Base-by-base conservation (phyloP, 345 rosid genomes). In the Ricinus communis region DNA sequence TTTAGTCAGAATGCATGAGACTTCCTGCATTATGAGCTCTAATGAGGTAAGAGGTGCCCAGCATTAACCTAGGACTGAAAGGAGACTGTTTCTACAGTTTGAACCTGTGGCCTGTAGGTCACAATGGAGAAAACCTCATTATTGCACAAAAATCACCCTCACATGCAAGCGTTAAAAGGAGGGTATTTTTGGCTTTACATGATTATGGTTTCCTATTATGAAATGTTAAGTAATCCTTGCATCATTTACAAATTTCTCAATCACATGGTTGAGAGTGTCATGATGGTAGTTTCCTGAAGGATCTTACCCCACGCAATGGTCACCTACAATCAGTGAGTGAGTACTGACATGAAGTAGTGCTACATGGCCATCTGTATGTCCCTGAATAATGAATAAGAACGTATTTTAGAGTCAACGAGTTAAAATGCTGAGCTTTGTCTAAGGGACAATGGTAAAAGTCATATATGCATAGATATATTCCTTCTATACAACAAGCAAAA, bases 271-370 rank as follows among this genome's bases (percentile, higher is more conserved):
- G 30, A 52, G 68, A 70, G 3, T 33, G 45, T 27, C 58, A 18
- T 10, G 24, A 62, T 14, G 49, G 9, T 43, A 38, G 45, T 24
- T 50, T 71, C 60, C 8, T 43, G 6, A 36, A 21, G 56, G 71
- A 79, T 66, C 93, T 83, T 87, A 94, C 98, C 98, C 96, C 70
- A 94, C 79, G 73, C 97, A 94, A 73, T 94, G 98, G 78, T 94
- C 98, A 60, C 97, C 96, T 45, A 81, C 93, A 76, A 94, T 83
- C 76, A 94, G 79, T 15, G 96, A 86, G 70, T 76, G 85, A 65
- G 97, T 84, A 68, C 78, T 78, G 75, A 16, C 80, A 82, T 91
- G 86, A 66, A 86, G 90, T 71, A 94, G 82, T 62, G 84, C 95
- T 75, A 85, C 64, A 77, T 94, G 98, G 41, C 98, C 97, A 80